Percentiles rank a stretch among this genome's conserved stretches.
These are phyloP conservation scores for Scleroderma citrinum DNA, from an alignment of 768 basidiomycete species.

Conservation along the genomic window DNA sequence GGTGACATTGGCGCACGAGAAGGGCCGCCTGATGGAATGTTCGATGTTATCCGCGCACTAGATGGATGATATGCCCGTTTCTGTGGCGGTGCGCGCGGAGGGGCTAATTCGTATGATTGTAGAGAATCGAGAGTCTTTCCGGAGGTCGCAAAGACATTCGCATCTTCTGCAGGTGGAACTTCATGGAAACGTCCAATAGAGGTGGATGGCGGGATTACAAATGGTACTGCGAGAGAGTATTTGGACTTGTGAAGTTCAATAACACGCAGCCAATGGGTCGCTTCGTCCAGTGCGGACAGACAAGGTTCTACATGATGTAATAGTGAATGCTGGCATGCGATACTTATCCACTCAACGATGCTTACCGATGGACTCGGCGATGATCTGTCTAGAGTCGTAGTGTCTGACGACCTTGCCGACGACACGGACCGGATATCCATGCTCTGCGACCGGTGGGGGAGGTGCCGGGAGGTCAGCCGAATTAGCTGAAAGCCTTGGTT, in stretches of 20 bases:
- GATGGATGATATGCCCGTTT: conserved; percentile 4
- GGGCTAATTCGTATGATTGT: conserved; percentile 4
- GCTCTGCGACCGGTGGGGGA: conserved; percentile 35
- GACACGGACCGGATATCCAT: conserved; percentile 44
- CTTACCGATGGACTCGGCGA: conserved; percentile 49
- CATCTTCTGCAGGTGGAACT: not conserved
- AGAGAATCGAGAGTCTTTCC: conserved; percentile 3
- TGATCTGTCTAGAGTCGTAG: conserved; percentile 40
- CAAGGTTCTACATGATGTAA: conserved; percentile 38
- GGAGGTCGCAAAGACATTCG: conserved; percentile 6
- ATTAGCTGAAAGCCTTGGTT: conserved; percentile 1
- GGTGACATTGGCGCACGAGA: conserved; percentile 18
- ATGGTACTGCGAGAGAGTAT: conserved; percentile 45
- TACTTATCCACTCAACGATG: not conserved
- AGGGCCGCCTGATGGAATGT: conserved; percentile 1
- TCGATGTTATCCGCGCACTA: not conserved
- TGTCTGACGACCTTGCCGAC: conserved; percentile 40
- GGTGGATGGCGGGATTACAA: conserved; percentile 38
- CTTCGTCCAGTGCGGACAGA: conserved; percentile 51
- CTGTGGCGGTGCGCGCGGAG: conserved; percentile 6
- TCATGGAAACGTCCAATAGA: conserved; percentile 1
- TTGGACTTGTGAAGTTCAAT: conserved; percentile 44
- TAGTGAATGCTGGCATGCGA: not conserved
- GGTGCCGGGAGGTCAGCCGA: conserved; percentile 5
- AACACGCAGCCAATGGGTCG: conserved; percentile 50